Percentiles rank a stretch among this genome's conserved stretches.
Evolutionary conservation across 345 rosid genomes (phyloP).

Genomic region (Populus nigra): DNA sequence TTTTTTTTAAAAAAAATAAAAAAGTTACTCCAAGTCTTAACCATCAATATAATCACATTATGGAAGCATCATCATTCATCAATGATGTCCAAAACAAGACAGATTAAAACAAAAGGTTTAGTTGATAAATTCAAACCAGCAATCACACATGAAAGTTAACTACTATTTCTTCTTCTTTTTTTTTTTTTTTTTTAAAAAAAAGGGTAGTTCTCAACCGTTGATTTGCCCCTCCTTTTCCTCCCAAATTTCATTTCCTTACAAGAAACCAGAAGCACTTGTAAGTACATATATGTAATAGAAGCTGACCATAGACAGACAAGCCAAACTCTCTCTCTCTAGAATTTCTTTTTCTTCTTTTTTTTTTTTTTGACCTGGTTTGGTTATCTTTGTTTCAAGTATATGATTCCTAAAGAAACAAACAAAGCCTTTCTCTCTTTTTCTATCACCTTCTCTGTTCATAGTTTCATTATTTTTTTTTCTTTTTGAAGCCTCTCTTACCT

Average conservation of each 20-base stretch:
- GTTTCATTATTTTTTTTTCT: neutral
- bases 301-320: slow-evolving; percentile 4
- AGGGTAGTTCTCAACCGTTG: too few relatives aligned
- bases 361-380: neutral
- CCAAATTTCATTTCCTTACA: neutral
- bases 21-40: too few relatives aligned
- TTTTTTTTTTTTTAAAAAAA: too few relatives aligned
- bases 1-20: too few relatives aligned
- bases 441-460: neutral
- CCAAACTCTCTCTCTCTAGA: slow-evolving; percentile 17
- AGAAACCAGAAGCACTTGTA: neutral
- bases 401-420: slow-evolving; percentile 12
- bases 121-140: neutral
- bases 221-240: slow-evolving; percentile 17
- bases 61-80: neutral
- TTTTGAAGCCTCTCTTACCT: neutral
- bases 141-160: neutral
- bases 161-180: too few relatives aligned
- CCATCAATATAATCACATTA: too few relatives aligned
- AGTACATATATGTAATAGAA: neutral
- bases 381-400: neutral
- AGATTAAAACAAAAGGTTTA: neutral
- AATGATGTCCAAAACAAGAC: neutral
- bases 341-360: neutral
- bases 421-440: neutral